Evolutionary conservation across 176 grass and related monocot genomes (phyloP).

Genomic region (Hsuehochloa calcarea): DNA sequence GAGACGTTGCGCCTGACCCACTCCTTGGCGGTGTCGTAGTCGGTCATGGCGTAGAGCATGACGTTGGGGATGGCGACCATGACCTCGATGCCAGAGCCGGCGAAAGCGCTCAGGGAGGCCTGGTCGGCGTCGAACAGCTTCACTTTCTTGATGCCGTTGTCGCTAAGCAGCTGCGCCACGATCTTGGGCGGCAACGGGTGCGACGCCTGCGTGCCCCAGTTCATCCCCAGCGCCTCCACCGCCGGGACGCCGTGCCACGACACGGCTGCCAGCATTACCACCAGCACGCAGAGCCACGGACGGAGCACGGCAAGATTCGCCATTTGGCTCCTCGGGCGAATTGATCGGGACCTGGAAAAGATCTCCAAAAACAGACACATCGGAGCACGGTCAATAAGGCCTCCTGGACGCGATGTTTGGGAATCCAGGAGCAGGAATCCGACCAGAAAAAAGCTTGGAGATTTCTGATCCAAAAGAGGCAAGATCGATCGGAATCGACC

Average conservation of each 20-base stretch:
- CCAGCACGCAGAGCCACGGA: conserved; percentile 20
- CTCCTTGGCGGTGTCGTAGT: conserved; percentile 54
- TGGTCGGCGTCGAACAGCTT: conserved; percentile 90
- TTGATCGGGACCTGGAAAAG: background rate
- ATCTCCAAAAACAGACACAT: background rate
- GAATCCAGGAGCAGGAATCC: background rate
- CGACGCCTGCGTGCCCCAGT: conserved; percentile 87
- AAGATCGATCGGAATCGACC: background rate
- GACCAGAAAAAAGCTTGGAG: too few relatives aligned
- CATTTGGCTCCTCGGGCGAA: background rate
- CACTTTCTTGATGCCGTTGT: conserved; percentile 80
- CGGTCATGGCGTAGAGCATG: conserved; percentile 60
- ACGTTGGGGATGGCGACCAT: conserved; percentile 89
- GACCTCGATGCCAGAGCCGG: conserved; percentile 67
- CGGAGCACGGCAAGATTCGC: background rate
- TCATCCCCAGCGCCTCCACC: conserved; percentile 65
- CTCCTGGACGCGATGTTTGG: background rate
- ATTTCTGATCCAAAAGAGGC: background rate
- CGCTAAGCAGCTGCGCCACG: conserved; percentile 62
- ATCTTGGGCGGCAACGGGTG: conserved; percentile 59
- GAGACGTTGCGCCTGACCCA: conserved; percentile 68
- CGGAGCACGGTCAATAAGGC: background rate
- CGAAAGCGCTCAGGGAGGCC: conserved; percentile 60
- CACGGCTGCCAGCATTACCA: background rate
- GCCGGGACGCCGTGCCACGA: background rate